These are phyloP conservation scores for Magnolia kwangsiensis DNA, from an alignment of 164 flowering plant genomes.

Conservation along the genomic window DNA sequence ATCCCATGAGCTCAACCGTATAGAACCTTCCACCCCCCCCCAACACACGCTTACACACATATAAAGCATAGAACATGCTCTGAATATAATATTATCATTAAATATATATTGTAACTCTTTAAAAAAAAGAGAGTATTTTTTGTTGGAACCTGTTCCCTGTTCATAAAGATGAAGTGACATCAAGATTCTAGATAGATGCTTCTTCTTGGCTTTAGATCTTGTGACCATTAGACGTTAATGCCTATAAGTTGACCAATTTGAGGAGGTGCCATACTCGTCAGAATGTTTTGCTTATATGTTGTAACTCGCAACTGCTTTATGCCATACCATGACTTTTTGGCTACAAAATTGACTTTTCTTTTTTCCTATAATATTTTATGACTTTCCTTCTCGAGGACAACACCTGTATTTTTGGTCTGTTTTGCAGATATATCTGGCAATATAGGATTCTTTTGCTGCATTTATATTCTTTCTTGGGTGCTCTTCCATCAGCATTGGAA, in stretches of 20 bases:
- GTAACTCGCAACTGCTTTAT: neutral
- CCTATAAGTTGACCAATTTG: neutral
- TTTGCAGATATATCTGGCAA: conserved; percentile 68
- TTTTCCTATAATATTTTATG: neutral
- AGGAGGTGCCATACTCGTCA: neutral
- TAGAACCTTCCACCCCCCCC: no score
- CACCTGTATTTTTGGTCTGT: neutral
- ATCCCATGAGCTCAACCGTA: no score
- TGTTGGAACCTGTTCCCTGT: no score
- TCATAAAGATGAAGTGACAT: no score
- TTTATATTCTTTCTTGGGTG: conserved; percentile 64
- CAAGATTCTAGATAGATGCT: no score
- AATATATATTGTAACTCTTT: no score
- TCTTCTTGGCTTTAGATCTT: no score
- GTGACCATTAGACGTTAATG: no score
- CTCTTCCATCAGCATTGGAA: conserved; percentile 69
- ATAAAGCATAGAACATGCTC: no score
- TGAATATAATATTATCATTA: no score
- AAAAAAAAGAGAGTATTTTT: no score
- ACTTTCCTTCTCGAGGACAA: neutral
- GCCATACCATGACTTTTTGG: neutral
- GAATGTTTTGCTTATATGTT: neutral
- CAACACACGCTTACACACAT: no score
- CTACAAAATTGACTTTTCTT: neutral
- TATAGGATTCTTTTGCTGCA: conserved; percentile 79